Conservation (phyloP, 495 filamentous ascomycete genomes). For the Letharia lupina region DNA sequence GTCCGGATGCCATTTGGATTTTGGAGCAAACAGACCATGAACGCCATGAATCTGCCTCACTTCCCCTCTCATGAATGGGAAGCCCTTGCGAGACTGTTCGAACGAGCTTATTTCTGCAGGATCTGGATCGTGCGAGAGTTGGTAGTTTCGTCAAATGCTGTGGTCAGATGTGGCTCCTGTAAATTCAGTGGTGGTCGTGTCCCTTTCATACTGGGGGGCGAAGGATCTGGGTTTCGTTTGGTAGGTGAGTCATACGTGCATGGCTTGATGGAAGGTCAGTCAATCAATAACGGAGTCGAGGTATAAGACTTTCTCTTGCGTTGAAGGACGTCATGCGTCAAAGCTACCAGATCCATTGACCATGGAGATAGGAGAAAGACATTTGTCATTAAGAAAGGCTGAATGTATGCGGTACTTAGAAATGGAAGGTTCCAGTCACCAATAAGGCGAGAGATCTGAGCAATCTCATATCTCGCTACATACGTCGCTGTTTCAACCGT, state of each 20-base stretch:
- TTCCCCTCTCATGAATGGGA: slow-evolving; percentile 14
- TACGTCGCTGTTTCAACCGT: not conserved
- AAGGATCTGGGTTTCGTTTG: not conserved
- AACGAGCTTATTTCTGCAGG: slow-evolving; percentile 6
- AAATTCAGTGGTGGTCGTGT: slow-evolving; percentile 16
- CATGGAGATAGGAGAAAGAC: not conserved
- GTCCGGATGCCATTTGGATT: slow-evolving; percentile 8
- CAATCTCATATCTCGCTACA: not conserved
- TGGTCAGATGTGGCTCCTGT: slow-evolving; percentile 14
- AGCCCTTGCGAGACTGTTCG: slow-evolving; percentile 9
- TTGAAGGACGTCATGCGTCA: not conserved
- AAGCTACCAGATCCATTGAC: not conserved
- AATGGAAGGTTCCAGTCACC: not conserved
- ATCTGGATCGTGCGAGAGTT: slow-evolving; percentile 11
- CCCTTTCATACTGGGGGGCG: slow-evolving; percentile 17
- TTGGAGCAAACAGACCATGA: slow-evolving; percentile 4
- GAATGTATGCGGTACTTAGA: too few species aligned
- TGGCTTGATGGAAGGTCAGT: slow-evolving; percentile 13
- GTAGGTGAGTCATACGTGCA: slow-evolving; percentile 13
- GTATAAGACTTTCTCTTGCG: not conserved
- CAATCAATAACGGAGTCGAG: not conserved
- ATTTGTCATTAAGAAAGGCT: too few species aligned
- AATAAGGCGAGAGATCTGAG: not conserved
- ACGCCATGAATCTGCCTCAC: slow-evolving; percentile 8
- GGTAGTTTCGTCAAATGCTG: slow-evolving; percentile 2